Base-by-base conservation (phyloP, 306 rosid genomes). In the Vigna radiata region DNA sequence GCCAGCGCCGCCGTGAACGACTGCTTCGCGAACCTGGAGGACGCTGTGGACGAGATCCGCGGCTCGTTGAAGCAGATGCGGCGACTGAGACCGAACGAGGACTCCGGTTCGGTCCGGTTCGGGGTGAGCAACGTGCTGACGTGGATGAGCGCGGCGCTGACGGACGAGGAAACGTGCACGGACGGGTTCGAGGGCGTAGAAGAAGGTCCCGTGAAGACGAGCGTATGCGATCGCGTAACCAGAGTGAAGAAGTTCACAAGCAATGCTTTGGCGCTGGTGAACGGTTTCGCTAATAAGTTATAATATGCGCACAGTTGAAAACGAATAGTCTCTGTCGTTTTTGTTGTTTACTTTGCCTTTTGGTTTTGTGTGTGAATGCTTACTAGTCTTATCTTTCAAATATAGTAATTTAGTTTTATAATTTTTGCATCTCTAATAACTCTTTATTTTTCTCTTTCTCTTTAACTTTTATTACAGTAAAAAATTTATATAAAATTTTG, bases 111-210 rank as follows among this genome's bases (percentile, higher is more conserved):
- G 37, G 81, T 89, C 56, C 67, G 84, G 81, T 91, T 91, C 48
- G 89, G 84, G 81, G 82, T 91, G 89, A 86, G 94, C 72, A 89
- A 91, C 78, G 97, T 91, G 10, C 94, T 89, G 90, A 91, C 97
- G 82, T 91, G 97, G 97, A 91, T 91, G 97, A 91, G 97, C 77
- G 97, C 97, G 0, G 97, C 97, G 12, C 70, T 91, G 1, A 91
- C 97, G 23, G 92, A 91, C 60, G 88, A 91, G 81, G 97, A 91
- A 36, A 91, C 97, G 0, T 91, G 97, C 53, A 89, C 97, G 73
- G 94, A 91, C 43, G 97, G 97, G 0, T 91, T 91, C 18, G 81
- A 83, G 58, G 92, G 81, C 16, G 92, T 86, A 63, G 59, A 27
- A 7, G 88, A 91, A 3, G 83, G 86, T 8, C 56, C 87, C 3